Conservation (phyloP, 1,284 basidiomycete species). For the Microbotryomycetes sp. region DNA sequence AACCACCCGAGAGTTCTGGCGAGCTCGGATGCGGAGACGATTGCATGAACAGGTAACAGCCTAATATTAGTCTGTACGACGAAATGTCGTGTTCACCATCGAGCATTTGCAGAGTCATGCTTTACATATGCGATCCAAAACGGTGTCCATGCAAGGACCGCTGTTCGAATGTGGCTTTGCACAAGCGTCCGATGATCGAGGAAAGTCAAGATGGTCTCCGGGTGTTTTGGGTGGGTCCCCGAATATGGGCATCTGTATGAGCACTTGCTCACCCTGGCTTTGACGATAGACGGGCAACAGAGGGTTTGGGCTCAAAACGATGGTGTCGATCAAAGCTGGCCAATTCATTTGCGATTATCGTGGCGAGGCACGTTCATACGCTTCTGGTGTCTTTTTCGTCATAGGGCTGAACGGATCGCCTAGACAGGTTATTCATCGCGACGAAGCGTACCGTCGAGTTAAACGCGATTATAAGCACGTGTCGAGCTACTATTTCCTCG, state of each 20-base stretch:
- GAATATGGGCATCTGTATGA: neutral
- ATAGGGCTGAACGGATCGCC: neutral
- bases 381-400: neutral
- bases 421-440: constrained; percentile 31
- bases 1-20: constrained; percentile 20
- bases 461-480: constrained; percentile 31
- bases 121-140: constrained; percentile 44
- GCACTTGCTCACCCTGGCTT: neutral
- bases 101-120: constrained; percentile 39
- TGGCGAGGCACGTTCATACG: constrained; percentile 40
- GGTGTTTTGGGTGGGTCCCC: constrained; percentile 25
- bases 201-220: constrained; percentile 34
- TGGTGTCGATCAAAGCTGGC: constrained; percentile 42
- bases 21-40: constrained; percentile 41
- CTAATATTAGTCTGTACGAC: neutral
- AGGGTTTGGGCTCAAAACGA: constrained; percentile 45
- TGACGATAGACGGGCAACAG: constrained; percentile 42
- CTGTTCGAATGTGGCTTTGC: constrained; percentile 31
- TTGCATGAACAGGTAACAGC: constrained; percentile 43
- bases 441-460: constrained; percentile 34
- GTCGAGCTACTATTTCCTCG: constrained; percentile 45
- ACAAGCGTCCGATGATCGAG: constrained; percentile 39
- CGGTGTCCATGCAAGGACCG: constrained; percentile 43
- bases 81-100: neutral
- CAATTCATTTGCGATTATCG: constrained; percentile 47